Evolutionary conservation across 2,329 filamentous ascomycete genomes (phyloP), one percentile per base, ranked within the genome.

Genomic region (Alternaria hordeiaustralica): DNA sequence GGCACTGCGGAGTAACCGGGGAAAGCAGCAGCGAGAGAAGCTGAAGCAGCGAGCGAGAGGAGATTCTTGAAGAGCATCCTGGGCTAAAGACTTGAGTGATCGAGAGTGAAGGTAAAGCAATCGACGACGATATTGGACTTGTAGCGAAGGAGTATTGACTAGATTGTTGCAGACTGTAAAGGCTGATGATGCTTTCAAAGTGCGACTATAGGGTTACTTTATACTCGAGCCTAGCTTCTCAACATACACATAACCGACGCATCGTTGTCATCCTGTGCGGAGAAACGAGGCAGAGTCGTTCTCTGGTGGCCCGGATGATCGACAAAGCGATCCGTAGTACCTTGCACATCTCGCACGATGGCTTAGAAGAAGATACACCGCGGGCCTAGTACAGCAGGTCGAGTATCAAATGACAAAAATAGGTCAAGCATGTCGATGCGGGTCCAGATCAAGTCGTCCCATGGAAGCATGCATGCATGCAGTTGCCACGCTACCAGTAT

Each of bases 1-100:
- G 43, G 46, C 21, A 13, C 43, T 51, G 33, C 18, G n/a, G 47
- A 45, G 26, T 50, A 53, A 18, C 62, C 66, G 10, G 71, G 71
- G 9, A 72, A 41, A 53, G 66, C 69, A 53, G 59, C 54, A 21
- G 53, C 62, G 12, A 68, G 15, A 44, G 69, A 67, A 23, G 61
- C 67, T 41, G 65, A 70, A 47, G 70, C 67, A 54, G 73, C 23
- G 44, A 73, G 53, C 21, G 65, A 57, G 23, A 73, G 11, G 25
- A 72, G 28, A 21, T 60, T 65, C 13, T 66, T 61, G 56, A 71
- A 45, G 25, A 61, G 65, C 71, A 75, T 75, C 10, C 55, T 74
- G 65, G 23, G 50, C 20, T 46, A 25, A 23, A 41, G 20, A 53
- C 1, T 9, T 33, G 28, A 11, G 28, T 41, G 49, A 15, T 33